Evolutionary conservation across 2,329 filamentous ascomycete genomes (phyloP).

Genomic region (Colletotrichum orchidophilum): DNA sequence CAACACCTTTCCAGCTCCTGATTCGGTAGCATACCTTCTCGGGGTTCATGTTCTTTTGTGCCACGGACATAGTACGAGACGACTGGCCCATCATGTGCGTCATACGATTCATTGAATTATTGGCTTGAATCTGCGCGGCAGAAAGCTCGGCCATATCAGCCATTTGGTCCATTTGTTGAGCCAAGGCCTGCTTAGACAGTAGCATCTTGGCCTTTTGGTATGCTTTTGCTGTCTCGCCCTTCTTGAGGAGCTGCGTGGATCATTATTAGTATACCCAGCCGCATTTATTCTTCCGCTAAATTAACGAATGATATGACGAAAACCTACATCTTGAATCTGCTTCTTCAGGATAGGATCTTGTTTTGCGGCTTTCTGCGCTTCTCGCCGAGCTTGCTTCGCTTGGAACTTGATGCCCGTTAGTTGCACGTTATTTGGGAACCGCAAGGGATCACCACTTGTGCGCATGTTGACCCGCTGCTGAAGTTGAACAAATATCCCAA

Average conservation of each 20-base stretch:
- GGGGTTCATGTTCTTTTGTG: slow-evolving; percentile 67
- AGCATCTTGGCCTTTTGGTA: slow-evolving; percentile 72
- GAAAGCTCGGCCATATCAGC: slow-evolving; percentile 71
- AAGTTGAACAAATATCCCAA: not conserved
- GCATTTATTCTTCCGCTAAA: not conserved
- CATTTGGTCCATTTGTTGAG: slow-evolving; percentile 71
- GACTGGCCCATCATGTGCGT: slow-evolving; percentile 71
- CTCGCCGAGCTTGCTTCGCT: slow-evolving; percentile 69
- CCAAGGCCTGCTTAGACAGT: slow-evolving; percentile 68
- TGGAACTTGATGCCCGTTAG: slow-evolving; percentile 55
- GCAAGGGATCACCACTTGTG: not conserved
- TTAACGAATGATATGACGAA: too few relatives aligned
- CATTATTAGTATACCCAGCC: not conserved
- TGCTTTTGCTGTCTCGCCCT: slow-evolving; percentile 70
- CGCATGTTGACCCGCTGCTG: not conserved
- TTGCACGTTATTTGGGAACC: not conserved
- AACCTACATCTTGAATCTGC: slow-evolving; percentile 64
- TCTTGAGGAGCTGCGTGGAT: slow-evolving; percentile 59
- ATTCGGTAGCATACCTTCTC: slow-evolving; percentile 55
- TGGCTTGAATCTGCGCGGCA: slow-evolving; percentile 70
- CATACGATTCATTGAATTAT: slow-evolving; percentile 73
- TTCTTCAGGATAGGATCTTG: slow-evolving; percentile 69
- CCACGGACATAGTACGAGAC: slow-evolving; percentile 65
- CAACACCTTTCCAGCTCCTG: too few relatives aligned
- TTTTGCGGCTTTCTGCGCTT: slow-evolving; percentile 68